A percentile compares a stretch with the other conserved stretches of the same genome.
phyloP scores from a whole-genome alignment of 2,329 filamentous ascomycete genomes.

The Aspergillus viridinutans region DNA sequence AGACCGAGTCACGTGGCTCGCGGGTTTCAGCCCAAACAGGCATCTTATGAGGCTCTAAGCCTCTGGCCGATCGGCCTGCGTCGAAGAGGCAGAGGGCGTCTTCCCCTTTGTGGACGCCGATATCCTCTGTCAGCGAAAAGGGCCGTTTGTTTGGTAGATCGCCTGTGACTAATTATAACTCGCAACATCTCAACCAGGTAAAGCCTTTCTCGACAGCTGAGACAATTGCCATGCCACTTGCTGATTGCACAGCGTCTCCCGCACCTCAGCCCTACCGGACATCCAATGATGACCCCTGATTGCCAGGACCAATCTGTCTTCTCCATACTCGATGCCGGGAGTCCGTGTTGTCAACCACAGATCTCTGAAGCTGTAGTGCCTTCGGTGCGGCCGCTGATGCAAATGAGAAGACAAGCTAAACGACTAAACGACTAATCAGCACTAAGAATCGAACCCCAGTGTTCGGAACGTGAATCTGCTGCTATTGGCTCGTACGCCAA shows the following conservation, averaged over 20 bases:
- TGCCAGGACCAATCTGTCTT: background rate
- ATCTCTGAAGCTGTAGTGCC: background rate
- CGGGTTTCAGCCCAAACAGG: too few relatives aligned
- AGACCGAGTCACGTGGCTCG: too few relatives aligned
- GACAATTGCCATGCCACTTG: background rate
- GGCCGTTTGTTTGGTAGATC: background rate
- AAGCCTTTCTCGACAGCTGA: background rate
- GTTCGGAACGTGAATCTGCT: background rate
- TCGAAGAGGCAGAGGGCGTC: background rate
- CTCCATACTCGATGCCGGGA: background rate
- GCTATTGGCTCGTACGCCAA: background rate
- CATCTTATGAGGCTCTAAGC: background rate
- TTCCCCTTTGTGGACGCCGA: background rate
- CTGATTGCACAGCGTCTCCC: background rate
- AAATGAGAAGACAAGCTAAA: too few relatives aligned
- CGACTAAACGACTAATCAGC: too few relatives aligned
- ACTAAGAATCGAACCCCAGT: background rate
- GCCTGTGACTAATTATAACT: background rate
- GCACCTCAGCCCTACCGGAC: slow-evolving; percentile 7
- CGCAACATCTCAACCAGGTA: too few relatives aligned
- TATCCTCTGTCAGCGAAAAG: background rate
- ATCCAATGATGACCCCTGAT: background rate
- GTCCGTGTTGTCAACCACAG: background rate
- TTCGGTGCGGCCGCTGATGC: too few relatives aligned
- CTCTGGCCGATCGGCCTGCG: background rate